Evolutionary conservation across 164 flowering plant species (phyloP).

Genomic region (Tetrastigma voinierianum): DNA sequence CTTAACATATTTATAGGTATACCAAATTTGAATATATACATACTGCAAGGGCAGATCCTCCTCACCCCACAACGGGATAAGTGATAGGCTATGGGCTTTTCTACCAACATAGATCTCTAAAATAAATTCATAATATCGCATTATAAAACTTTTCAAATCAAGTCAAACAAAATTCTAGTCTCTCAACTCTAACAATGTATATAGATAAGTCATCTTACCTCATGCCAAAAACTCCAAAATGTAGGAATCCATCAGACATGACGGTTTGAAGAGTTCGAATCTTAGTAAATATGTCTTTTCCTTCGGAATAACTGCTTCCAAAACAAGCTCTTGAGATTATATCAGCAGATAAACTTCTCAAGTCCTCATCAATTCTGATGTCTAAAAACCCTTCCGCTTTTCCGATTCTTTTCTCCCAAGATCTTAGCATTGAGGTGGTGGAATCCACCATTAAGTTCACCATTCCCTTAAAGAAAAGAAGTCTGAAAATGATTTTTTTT

Average conservation of each 20-base stretch:
- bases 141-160: too few relatives aligned
- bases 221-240: constrained; percentile 23
- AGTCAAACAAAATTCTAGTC: too few relatives aligned
- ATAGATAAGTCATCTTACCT: constrained; percentile 7
- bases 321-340: constrained; percentile 23
- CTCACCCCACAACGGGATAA: too few relatives aligned
- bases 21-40: too few relatives aligned
- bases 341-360: constrained; percentile 19
- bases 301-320: constrained; percentile 19
- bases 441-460: constrained; percentile 11
- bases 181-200: too few relatives aligned
- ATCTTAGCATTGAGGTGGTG: background rate
- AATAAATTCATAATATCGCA: too few relatives aligned
- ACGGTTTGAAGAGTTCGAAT: constrained; percentile 5
- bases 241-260: background rate
- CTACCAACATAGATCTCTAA: too few relatives aligned
- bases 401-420: constrained; percentile 8
- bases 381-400: constrained; percentile 7
- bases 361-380: constrained; percentile 7
- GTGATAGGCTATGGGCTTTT: too few relatives aligned
- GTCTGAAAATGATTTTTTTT: too few relatives aligned
- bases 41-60: too few relatives aligned
- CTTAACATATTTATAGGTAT: too few relatives aligned
- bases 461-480: constrained; percentile 8
- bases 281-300: constrained; percentile 14